Percentiles rank a stretch among this genome's conserved stretches.
These are phyloP conservation scores for Geotrichum ghanense DNA, from an alignment of 805 yeast species.

Conservation along the genomic window DNA sequence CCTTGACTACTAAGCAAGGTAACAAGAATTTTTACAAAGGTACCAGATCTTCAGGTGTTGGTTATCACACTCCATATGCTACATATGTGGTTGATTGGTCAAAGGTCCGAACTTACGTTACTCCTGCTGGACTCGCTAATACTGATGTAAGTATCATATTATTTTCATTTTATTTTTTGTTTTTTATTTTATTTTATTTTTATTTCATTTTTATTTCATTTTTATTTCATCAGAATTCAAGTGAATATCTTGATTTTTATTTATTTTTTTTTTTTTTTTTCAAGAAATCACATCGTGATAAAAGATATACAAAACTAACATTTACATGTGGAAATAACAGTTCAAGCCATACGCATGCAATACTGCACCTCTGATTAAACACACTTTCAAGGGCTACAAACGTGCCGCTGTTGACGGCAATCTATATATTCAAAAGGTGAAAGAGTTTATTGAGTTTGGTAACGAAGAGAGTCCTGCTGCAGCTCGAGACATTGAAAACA, in stretches of 20 bases:
- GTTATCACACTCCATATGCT: constrained; percentile 64
- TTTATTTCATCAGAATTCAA: too few species aligned
- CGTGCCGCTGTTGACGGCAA: constrained; percentile 67
- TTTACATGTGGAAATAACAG: constrained; percentile 6
- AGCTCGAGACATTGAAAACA: constrained; percentile 11
- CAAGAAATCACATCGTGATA: too few species aligned
- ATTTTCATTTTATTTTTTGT: constrained; percentile 4
- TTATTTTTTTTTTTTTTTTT: too few species aligned
- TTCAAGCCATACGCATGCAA: constrained; percentile 73
- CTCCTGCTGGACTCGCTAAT: constrained; percentile 39
- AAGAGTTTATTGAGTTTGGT: constrained; percentile 70
- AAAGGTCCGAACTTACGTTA: constrained; percentile 84
- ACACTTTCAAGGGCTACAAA: constrained; percentile 54
- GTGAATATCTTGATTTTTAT: too few species aligned
- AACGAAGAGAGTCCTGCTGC: constrained; percentile 23
- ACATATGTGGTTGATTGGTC: constrained; percentile 68
- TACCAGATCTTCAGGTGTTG: constrained; percentile 90
- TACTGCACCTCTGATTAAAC: constrained; percentile 57
- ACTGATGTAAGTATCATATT: constrained; percentile 16
- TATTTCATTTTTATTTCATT: constrained; percentile 22
- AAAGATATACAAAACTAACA: neutral
- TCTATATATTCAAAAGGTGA: constrained; percentile 58
- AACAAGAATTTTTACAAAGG: constrained; percentile 93
- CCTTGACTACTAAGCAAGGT: constrained; percentile 87
- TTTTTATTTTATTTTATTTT: neutral